Base-by-base conservation (phyloP, 129 eudicot genomes). In the Mikania micrantha region DNA sequence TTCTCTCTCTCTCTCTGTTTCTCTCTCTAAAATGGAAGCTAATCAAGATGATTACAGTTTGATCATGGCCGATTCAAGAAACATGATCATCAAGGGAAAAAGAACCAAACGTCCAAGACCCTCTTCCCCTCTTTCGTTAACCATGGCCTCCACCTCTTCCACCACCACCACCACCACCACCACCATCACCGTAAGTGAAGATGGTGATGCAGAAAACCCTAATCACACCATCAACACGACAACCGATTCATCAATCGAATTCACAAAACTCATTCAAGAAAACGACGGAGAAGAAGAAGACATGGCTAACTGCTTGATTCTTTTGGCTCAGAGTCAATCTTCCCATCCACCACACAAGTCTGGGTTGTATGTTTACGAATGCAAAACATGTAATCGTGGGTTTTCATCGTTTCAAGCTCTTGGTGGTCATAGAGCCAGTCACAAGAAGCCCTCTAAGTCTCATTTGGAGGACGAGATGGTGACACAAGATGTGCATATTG, bases 381-480 rank as follows among this genome's bases (percentile, higher is more conserved):
- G 97, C 82, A 91, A 91, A 54, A 91, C 96, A 12, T 91, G 97
- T 64, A 69, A 76, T 64, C 75, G 84, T 2, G 64, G 82, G 67
- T 91, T 91, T 73, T 72, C 85, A 22, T 91, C 97, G 1, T 91
- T 91, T 61, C 97, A 91, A 78, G 97, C 97, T 0, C 87, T 91
- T 7, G 97, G 97, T 4, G 97, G 97, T 28, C 97, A 91, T 72
- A 64, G 97, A 60, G 97, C 97, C 0, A 88, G 97, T 66, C 97
- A 91, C 68, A 91, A 83, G 82, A 88, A 82, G 63, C 94, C 90
- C 9, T 86, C 88, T 2, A 86, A 83, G 53, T 24, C 72, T 13
- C 22, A 25, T 19, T 5, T 42, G 31, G 85, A 82, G 5, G 70
- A 74, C 0, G 71, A 76, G 12, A 69, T 24, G 50, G 63, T 41